These are phyloP conservation scores for Eryngium alpinum DNA, from an alignment of 140 eudicot genomes.

Conservation along the genomic window DNA sequence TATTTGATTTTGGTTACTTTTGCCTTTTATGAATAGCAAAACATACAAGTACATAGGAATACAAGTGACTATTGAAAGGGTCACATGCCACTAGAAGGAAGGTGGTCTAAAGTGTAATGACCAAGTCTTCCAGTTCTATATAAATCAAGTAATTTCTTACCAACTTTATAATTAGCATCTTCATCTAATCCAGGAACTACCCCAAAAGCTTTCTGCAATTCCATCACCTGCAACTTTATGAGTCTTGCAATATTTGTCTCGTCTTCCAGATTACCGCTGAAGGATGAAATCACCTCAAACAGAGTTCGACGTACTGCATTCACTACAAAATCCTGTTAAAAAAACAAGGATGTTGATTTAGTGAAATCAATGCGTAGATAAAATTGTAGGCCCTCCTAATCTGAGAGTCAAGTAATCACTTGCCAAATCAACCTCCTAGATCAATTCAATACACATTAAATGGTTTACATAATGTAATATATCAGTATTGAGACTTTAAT, in stretches of 20 bases:
- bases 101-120: constrained; percentile 54
- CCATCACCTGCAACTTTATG: constrained; percentile 33
- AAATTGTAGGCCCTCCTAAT: neutral
- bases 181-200: constrained; percentile 30
- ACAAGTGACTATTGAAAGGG: neutral
- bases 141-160: constrained; percentile 54
- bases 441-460: neutral
- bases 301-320: constrained; percentile 50
- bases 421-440: neutral
- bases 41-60: no score
- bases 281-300: constrained; percentile 38
- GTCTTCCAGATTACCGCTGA: constrained; percentile 35
- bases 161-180: constrained; percentile 29
- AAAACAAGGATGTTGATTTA: neutral
- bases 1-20: no score
- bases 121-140: constrained; percentile 90
- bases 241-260: constrained; percentile 38
- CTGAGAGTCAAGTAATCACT: neutral
- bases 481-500: no score
- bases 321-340: constrained; percentile 55
- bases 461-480: neutral
- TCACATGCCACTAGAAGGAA: constrained; percentile 7
- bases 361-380: neutral
- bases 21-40: no score
- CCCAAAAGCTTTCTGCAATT: constrained; percentile 39